Evolutionary conservation across 2,329 filamentous ascomycete genomes (phyloP).

Genomic region (Colletotrichum eremochloae): DNA sequence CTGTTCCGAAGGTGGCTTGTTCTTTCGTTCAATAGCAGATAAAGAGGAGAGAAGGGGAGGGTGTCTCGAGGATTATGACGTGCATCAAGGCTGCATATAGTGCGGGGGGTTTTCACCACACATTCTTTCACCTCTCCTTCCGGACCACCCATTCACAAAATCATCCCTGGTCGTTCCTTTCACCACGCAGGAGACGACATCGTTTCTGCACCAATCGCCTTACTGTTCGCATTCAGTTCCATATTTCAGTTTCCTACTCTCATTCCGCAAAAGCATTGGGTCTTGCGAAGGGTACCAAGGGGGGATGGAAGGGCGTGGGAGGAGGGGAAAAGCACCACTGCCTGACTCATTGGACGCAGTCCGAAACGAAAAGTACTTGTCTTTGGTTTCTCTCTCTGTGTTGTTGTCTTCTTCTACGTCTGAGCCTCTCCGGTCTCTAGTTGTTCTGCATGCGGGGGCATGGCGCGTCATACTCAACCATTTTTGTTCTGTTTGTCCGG

Average conservation of each 20-base stretch:
- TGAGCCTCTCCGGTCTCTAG: background rate
- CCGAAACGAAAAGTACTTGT: background rate
- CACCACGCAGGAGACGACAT: no score
- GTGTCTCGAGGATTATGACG: background rate
- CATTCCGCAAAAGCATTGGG: background rate
- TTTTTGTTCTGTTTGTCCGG: background rate
- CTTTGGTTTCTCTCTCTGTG: background rate
- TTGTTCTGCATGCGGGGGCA: background rate
- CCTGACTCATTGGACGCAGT: no score
- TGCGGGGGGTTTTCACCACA: background rate
- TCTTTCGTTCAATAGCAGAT: background rate
- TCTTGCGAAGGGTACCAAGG: background rate
- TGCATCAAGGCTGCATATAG: background rate
- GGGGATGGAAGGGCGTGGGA: background rate
- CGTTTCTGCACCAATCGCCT: conserved; percentile 2
- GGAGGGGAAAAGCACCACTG: no score
- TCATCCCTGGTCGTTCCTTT: background rate
- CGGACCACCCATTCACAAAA: background rate
- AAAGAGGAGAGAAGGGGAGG: background rate
- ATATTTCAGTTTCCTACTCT: background rate
- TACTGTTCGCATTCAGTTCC: background rate
- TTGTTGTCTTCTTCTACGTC: background rate
- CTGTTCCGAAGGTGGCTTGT: background rate
- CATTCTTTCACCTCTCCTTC: background rate
- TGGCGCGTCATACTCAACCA: background rate